A percentile compares a stretch with the other conserved stretches of the same genome.
phyloP scores from a whole-genome alignment of 306 rosid species.

The Quercus engelmannii region DNA sequence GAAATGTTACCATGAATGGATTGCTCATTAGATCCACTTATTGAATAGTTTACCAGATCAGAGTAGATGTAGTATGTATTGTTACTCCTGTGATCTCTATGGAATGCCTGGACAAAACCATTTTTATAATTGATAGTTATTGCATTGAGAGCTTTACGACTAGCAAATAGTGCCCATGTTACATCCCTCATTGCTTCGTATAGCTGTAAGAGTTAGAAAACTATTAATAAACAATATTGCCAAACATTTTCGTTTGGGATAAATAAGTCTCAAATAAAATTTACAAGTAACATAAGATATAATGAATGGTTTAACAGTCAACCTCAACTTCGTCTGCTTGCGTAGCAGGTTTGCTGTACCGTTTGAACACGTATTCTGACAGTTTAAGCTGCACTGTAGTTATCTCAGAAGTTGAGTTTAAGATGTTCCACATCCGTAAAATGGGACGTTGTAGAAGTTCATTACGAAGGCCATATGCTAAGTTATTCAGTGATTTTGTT shows the following conservation, averaged over 20 bases:
- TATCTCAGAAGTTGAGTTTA: conserved; percentile 88
- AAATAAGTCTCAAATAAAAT: not conserved
- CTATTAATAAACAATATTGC: conserved; percentile 8
- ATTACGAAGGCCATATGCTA: conserved; percentile 90
- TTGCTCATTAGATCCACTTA: conserved; percentile 44
- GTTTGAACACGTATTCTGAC: conserved; percentile 73
- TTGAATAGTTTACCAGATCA: conserved; percentile 84
- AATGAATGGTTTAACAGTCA: conserved; percentile 11
- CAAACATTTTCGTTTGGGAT: not conserved
- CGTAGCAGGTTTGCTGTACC: conserved; percentile 60
- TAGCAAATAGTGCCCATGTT: conserved; percentile 90
- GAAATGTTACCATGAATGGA: conserved; percentile 67
- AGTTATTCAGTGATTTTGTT: conserved; percentile 61
- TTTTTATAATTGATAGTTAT: conserved; percentile 86
- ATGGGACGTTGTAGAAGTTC: conserved; percentile 94
- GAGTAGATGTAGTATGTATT: conserved; percentile 88
- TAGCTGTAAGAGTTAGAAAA: conserved; percentile 58
- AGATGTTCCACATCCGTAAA: conserved; percentile 92
- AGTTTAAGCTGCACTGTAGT: conserved; percentile 90
- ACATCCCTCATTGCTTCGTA: conserved; percentile 84
- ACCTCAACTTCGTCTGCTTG: conserved; percentile 99
- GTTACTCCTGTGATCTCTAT: conserved; percentile 83
- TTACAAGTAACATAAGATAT: not conserved
- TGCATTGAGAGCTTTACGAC: conserved; percentile 85
- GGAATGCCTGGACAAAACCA: conserved; percentile 97